Evolutionary conservation across 495 filamentous ascomycete species (phyloP).

Genomic region (Daldinia bambusicola): DNA sequence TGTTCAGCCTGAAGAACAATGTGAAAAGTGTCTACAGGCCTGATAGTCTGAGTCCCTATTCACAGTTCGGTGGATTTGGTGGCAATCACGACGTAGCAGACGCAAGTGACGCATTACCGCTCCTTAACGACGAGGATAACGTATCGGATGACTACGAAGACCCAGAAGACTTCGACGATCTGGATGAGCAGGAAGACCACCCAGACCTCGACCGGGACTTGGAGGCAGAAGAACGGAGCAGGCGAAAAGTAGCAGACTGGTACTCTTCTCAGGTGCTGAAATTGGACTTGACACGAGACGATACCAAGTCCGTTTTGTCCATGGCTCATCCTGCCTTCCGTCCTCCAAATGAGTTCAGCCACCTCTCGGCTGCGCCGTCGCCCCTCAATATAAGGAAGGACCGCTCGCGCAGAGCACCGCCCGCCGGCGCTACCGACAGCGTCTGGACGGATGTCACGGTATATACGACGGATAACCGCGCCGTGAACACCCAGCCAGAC

Average conservation of each 20-base stretch:
- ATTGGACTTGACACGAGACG: conserved; percentile 18
- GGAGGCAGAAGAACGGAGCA: conserved; percentile 24
- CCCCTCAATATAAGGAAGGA: conserved; percentile 33
- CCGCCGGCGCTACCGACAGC: not conserved
- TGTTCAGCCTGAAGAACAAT: conserved; percentile 7
- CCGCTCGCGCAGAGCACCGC: not conserved
- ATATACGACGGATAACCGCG: conserved; percentile 15
- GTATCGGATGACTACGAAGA: conserved; percentile 11
- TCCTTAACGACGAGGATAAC: not conserved
- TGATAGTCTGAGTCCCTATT: conserved; percentile 36
- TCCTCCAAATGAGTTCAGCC: conserved; percentile 11
- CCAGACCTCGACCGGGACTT: conserved; percentile 21
- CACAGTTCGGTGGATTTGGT: conserved; percentile 4
- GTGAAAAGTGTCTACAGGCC: conserved; percentile 39
- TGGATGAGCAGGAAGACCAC: conserved; percentile 2
- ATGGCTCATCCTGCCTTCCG: conserved; percentile 48
- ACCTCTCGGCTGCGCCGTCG: conserved; percentile 34
- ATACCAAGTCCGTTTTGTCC: conserved; percentile 39
- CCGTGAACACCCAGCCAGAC: not conserved
- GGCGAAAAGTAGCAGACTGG: conserved; percentile 36
- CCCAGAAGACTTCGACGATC: conserved; percentile 1
- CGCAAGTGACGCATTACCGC: conserved; percentile 3
- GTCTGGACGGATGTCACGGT: conserved; percentile 41
- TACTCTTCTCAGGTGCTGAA: conserved; percentile 28
- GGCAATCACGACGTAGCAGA: no score